Conservation (phyloP, 139 green algal species). For the Auxenochlorella pyrenoidosa region DNA sequence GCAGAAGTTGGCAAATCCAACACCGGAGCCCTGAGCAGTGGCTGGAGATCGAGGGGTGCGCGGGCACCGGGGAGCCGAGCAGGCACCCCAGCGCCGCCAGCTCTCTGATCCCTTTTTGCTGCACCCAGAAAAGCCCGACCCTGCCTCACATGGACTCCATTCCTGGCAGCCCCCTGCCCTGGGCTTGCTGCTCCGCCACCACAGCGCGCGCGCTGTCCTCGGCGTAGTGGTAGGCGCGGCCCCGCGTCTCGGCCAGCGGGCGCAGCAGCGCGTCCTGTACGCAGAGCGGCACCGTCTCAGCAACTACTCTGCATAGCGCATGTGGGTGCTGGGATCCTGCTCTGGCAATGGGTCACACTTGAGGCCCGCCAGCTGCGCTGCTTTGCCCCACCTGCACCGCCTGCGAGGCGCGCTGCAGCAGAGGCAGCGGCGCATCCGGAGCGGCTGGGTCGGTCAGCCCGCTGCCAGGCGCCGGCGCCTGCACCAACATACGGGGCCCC, state of each 20-base stretch:
- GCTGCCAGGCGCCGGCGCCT: background rate
- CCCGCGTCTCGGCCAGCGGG: background rate
- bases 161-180: background rate
- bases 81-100: background rate
- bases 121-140: background rate
- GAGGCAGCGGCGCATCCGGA: background rate
- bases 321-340: too few species aligned
- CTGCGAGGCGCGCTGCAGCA: constrained; percentile 6
- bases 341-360: too few species aligned
- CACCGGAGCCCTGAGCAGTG: too few species aligned
- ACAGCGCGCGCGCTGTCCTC: background rate
- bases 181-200: background rate
- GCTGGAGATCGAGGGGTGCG: too few species aligned
- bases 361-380: too few species aligned
- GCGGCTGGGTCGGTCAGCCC: background rate
- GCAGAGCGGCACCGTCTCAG: background rate
- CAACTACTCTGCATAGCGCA: too few species aligned
- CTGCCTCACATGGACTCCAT: background rate
- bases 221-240: background rate
- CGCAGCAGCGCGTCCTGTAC: background rate
- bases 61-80: background rate
- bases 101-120: background rate
- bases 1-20: too few species aligned
- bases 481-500: background rate
- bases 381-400: background rate